Evolutionary conservation across 768 basidiomycete genomes (phyloP).

Genomic region (Auriscalpium orientale): DNA sequence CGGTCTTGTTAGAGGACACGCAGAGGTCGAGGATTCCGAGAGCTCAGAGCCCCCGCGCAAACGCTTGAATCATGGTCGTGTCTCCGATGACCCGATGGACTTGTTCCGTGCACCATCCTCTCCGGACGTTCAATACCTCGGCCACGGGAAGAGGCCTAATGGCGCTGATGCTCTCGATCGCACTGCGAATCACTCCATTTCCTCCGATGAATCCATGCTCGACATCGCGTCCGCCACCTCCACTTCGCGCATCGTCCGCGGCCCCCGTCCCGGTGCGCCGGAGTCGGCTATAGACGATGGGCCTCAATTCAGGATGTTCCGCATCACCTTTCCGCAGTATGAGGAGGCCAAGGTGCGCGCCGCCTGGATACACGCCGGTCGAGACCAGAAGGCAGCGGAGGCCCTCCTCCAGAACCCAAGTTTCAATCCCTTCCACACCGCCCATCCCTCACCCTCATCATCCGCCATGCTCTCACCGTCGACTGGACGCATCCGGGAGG

Average conservation of each 20-base stretch:
- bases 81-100: slow-evolving; percentile 29
- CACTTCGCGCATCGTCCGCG: slow-evolving; percentile 23
- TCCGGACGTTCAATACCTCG: slow-evolving; percentile 49
- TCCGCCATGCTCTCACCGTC: slow-evolving; percentile 25
- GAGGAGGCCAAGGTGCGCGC: slow-evolving; percentile 38
- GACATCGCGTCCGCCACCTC: slow-evolving; percentile 33
- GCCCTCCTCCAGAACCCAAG: slow-evolving; percentile 46
- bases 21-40: slow-evolving; percentile 29
- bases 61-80: slow-evolving; percentile 49
- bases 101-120: slow-evolving; percentile 39
- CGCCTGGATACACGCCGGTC: slow-evolving; percentile 61
- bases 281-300: slow-evolving; percentile 16
- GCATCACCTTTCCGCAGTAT: slow-evolving; percentile 51
- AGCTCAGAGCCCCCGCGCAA: slow-evolving; percentile 68
- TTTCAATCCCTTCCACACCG: slow-evolving; percentile 21
- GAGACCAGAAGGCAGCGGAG: slow-evolving; percentile 55
- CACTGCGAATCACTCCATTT: slow-evolving; percentile 35
- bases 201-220: slow-evolving; percentile 64
- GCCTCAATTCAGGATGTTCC: slow-evolving; percentile 46
- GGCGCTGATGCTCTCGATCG: slow-evolving; percentile 27
- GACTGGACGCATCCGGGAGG: slow-evolving; percentile 59
- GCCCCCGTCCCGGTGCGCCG: slow-evolving; percentile 7
- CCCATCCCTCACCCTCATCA: slow-evolving; percentile 5
- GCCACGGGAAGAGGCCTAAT: slow-evolving; percentile 39
- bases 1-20: slow-evolving; percentile 30